Evolutionary conservation across 2,329 filamentous ascomycete genomes (phyloP), one percentile per base, ranked within the genome.

Genomic region (Trichoderma citrinoviride): DNA sequence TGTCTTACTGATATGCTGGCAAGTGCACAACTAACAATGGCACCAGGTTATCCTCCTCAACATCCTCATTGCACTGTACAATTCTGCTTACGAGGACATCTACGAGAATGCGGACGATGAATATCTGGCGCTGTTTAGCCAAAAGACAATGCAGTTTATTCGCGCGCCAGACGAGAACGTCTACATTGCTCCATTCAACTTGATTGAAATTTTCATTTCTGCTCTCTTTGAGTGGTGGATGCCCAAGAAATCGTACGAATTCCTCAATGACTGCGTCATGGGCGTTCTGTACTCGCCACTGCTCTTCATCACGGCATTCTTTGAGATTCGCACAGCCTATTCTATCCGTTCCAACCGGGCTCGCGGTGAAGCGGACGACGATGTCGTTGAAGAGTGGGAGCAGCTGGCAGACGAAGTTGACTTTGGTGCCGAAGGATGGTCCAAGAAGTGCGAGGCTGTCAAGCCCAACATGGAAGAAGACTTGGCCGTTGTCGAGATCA

Each of bases 111-210:
- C 95, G 5, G 90, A 92, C 69, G 95, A 99, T 76, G 95, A 99
- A 77, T 99, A 93, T 77, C 88, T 99, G 75, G 94, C 93, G 0
- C 85, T 98, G 3, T 97, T 97, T 77, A 85, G 92, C 0, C 91
- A 96, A 70, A 97, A 97, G 78, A 97, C 95, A 0, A 92, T 98
- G 85, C 93, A 96, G 72, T 99, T 97, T 72, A 92, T 98, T 19
- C 91, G 95, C 55, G 95, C 95, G 0, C 95, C 95, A 0, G 95
- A 99, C 71, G 95, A 99, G 77, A 99, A 99, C 71, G 95, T 99
- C 63, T 99, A 95, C 78, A 97, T 99, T 72, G 89, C 95, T 0
- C 95, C 95, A 0, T 91, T 99, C 78, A 99, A 99, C 75, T 83
- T 99, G 2, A 85, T 99, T 66, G 95, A 99, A 76, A 88, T 98